phyloP scores from a whole-genome alignment of 129 eudicot species.

The Oenanthe sinensis region DNA sequence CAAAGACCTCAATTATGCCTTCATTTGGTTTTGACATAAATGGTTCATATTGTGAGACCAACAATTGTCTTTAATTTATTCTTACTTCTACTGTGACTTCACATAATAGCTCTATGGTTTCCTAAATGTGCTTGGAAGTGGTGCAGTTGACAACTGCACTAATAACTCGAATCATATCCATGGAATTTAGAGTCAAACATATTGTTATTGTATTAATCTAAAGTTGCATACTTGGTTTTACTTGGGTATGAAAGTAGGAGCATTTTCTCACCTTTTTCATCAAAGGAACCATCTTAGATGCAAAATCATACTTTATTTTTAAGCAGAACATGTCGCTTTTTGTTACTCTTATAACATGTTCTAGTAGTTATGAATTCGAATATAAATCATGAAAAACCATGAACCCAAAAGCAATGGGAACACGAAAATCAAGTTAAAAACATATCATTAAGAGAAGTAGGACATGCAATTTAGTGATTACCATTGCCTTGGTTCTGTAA shows the following conservation, averaged over 20 bases:
- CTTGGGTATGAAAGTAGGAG: neutral
- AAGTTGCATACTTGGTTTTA: neutral
- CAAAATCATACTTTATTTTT: neutral
- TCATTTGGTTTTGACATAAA: no score
- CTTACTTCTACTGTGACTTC: no score
- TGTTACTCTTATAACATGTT: neutral
- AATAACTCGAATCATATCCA: no score
- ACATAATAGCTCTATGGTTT: no score
- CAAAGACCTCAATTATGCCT: no score
- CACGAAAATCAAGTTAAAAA: neutral
- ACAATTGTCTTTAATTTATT: no score
- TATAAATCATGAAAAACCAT: neutral
- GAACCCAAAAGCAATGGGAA: conserved; percentile 4
- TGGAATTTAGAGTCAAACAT: neutral
- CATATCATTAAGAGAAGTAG: neutral
- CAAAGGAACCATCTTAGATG: neutral
- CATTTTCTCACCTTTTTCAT: neutral
- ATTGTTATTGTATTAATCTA: neutral
- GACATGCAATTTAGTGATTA: neutral
- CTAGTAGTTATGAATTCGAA: neutral
- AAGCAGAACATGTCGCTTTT: neutral
- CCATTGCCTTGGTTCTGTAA: conserved; percentile 38
- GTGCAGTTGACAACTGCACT: no score
- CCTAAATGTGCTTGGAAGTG: no score
- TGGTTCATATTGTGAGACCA: no score